phyloP scores from a whole-genome alignment of 108 stramenopile genomes.

The Cyclotella baltica region DNA sequence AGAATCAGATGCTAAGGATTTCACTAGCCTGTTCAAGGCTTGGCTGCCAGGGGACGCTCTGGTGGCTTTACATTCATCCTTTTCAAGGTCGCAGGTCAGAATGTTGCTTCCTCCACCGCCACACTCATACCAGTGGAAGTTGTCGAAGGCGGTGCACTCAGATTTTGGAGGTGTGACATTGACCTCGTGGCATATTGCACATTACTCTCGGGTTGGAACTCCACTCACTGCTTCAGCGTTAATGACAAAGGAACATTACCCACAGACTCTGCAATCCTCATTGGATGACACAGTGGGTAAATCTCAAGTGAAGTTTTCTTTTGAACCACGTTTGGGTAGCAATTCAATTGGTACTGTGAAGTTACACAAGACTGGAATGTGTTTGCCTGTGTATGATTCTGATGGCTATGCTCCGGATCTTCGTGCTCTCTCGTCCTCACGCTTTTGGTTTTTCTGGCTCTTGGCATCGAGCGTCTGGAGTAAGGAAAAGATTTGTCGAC shows the following conservation, averaged over 20 bases:
- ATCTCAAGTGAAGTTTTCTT: not conserved
- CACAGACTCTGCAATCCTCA: not conserved
- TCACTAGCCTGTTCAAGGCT: not conserved
- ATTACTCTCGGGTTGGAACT: not conserved
- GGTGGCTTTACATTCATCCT: not conserved
- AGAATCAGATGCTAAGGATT: not conserved
- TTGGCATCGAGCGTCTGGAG: not conserved
- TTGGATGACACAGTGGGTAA: constrained; percentile 4
- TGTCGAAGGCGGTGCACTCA: not conserved
- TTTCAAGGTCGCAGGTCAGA: not conserved
- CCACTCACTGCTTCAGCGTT: too few species aligned
- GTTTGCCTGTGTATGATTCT: not conserved
- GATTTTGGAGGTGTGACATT: constrained; percentile 5
- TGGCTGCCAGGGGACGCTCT: not conserved
- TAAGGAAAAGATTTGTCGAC: not conserved
- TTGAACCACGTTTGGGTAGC: not conserved
- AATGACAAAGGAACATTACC: not conserved
- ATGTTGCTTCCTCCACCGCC: not conserved
- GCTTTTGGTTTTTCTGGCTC: not conserved
- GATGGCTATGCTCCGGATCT: not conserved
- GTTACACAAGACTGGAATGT: not conserved
- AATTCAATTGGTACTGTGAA: not conserved
- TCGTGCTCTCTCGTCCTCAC: not conserved
- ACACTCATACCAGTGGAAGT: not conserved
- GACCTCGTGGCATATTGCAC: not conserved